Conservation (phyloP, 169 alveolate genomes). For the Blepharisma undulans region DNA sequence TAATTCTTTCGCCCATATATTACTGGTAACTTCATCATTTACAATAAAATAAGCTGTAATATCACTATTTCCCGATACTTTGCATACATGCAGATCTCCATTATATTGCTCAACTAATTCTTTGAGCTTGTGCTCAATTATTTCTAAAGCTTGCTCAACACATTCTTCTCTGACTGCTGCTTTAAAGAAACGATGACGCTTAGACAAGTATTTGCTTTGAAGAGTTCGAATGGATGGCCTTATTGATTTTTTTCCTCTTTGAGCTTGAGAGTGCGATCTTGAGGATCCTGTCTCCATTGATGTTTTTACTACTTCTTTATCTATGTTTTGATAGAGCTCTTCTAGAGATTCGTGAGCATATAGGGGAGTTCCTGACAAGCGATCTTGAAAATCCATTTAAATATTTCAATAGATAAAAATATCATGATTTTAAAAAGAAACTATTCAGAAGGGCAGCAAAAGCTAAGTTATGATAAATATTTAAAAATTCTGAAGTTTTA, state of each 20-base stretch:
- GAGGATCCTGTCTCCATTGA: background rate
- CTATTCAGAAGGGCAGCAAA: background rate
- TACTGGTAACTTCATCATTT: background rate
- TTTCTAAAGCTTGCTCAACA: slow-evolving; percentile 24
- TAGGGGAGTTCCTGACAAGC: slow-evolving; percentile 25
- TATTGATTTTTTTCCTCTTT: background rate
- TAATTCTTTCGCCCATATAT: slow-evolving; percentile 24
- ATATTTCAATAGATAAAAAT: background rate
- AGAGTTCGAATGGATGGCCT: background rate
- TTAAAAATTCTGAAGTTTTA: no score
- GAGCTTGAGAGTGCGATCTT: background rate
- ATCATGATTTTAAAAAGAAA: background rate
- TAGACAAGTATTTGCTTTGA: slow-evolving; percentile 31
- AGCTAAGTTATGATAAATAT: no score
- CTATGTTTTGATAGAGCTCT: slow-evolving; percentile 1
- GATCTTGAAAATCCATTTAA: slow-evolving; percentile 25
- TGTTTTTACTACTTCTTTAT: background rate
- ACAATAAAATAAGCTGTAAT: slow-evolving; percentile 32
- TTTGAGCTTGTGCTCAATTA: slow-evolving; percentile 20
- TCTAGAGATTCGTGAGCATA: slow-evolving; percentile 36
- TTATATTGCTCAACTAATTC: slow-evolving; percentile 23
- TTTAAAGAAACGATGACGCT: slow-evolving; percentile 34
- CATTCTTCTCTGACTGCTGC: slow-evolving; percentile 2
- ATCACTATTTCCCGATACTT: slow-evolving; percentile 34
- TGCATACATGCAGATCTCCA: slow-evolving; percentile 43